A percentile compares a stretch with the other conserved stretches of the same genome.
These are phyloP conservation scores for Tolypocladium sp. DNA, from an alignment of 2,329 filamentous ascomycete genomes.

Conservation along the genomic window DNA sequence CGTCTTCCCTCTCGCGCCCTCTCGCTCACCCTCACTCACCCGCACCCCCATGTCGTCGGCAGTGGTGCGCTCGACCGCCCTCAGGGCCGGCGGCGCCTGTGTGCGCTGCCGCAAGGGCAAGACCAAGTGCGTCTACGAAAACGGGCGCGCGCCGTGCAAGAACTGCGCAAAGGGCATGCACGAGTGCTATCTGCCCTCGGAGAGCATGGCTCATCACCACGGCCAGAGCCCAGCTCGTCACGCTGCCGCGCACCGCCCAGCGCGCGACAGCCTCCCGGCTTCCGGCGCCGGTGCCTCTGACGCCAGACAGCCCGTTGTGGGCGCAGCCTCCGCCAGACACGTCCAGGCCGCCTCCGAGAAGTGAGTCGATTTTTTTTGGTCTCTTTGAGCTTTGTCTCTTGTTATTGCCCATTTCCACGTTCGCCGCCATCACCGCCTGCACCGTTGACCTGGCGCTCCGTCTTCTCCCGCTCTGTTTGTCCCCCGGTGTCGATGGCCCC, in stretches of 20 bases:
- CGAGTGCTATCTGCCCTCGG: constrained; percentile 53
- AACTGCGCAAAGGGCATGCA: constrained; percentile 57
- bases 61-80: constrained; percentile 47
- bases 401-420: constrained; percentile 1
- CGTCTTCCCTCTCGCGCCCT: background rate
- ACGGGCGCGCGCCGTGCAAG: constrained; percentile 52
- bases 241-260: constrained; percentile 36
- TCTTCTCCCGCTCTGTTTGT: background rate
- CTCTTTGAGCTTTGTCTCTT: background rate
- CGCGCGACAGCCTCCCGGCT: constrained; percentile 45
- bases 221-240: constrained; percentile 47
- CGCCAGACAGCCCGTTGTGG: constrained; percentile 31
- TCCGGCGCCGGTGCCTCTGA: constrained; percentile 38
- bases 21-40: background rate
- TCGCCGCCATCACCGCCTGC: background rate
- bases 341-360: constrained; percentile 41
- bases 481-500: background rate
- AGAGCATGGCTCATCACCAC: constrained; percentile 50
- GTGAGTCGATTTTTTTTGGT: constrained; percentile 31
- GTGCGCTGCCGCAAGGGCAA: constrained; percentile 57
- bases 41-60: constrained; percentile 31
- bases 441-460: background rate
- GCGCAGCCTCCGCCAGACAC: constrained; percentile 37
- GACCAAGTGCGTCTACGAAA: constrained; percentile 56
- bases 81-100: constrained; percentile 51